A percentile compares a stretch with the other conserved stretches of the same genome.
Evolutionary conservation across 192 early-diverging fungal genomes (phyloP).

Genomic region (Rhizophagus prolifer): DNA sequence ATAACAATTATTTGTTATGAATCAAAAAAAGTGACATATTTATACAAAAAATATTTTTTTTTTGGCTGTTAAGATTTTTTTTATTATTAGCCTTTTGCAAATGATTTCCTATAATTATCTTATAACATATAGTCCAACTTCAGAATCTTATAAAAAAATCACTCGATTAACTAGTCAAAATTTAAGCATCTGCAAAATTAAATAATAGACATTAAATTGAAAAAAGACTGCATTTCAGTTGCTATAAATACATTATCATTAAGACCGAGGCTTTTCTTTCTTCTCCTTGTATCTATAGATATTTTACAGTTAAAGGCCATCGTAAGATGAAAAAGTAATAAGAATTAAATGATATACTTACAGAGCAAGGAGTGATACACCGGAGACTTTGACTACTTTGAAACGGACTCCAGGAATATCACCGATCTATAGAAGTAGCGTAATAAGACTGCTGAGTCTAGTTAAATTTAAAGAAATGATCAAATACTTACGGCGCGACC

Average conservation of each 20-base stretch:
- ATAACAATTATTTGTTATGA: no score
- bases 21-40: no score
- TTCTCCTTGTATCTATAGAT: constrained; percentile 83
- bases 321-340: background rate
- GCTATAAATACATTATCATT: constrained; percentile 35
- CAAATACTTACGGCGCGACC: constrained; percentile 80
- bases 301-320: background rate
- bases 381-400: constrained; percentile 99
- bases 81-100: no score
- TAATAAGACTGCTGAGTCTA: constrained; percentile 1
- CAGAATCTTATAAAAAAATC: no score
- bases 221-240: no score
- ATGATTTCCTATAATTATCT: no score
- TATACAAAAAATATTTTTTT: no score
- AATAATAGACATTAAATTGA: no score
- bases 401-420: constrained; percentile 99
- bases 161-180: no score
- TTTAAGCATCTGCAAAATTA: no score
- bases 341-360: constrained; percentile 43
- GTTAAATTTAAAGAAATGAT: background rate
- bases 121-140: no score
- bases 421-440: constrained; percentile 58
- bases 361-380: constrained; percentile 97
- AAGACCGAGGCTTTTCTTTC: constrained; percentile 99
- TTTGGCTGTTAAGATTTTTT: no score